Conservation (phyloP, 176 grass and related monocot genomes). For the Zea mays region Zm-B73-REFERENCE-NAM-5.0 NC_050098.1:12010501-12011000, state of each 20-base stretch:
- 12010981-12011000: no score
- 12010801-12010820: not conserved
- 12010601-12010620: not conserved
- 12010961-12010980: no score
- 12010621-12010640: not conserved
- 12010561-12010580: not conserved
- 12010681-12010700: constrained; percentile 21
- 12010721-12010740: not conserved
- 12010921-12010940: no score
- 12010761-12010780: not conserved
- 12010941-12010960: no score
- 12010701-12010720: not conserved
- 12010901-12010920: not conserved
- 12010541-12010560: not conserved
- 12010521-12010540: not conserved
- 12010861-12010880: not conserved
- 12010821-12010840: no score
- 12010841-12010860: no score
- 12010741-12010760: not conserved
- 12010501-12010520: not conserved
- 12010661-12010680: not conserved
- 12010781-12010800: not conserved
- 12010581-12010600: no score
- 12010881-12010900: not conserved
- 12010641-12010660: not conserved